Evolutionary conservation across 1,284 basidiomycete species (phyloP).

Genomic region (Ustilago tritici): DNA sequence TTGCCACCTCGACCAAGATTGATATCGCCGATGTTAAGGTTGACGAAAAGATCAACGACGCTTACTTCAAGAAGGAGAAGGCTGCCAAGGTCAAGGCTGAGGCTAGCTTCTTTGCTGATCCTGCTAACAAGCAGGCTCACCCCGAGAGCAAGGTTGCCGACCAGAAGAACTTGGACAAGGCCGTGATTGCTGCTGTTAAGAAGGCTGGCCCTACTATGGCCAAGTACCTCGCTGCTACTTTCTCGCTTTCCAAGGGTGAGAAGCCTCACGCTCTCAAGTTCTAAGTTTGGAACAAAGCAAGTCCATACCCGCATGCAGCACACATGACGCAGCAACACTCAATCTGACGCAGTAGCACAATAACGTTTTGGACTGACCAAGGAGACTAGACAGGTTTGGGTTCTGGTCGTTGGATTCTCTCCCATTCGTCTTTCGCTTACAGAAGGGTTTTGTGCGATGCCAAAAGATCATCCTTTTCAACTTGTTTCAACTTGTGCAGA

Average conservation of each 20-base stretch:
- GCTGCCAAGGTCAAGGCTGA: slow-evolving; percentile 87
- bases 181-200: slow-evolving; percentile 86
- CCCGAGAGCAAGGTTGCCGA: slow-evolving; percentile 89
- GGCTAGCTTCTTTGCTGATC: slow-evolving; percentile 95
- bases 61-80: slow-evolving; percentile 79
- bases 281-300: slow-evolving; percentile 71
- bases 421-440: not conserved
- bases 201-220: slow-evolving; percentile 85
- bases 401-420: slow-evolving; percentile 7
- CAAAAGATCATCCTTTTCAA: not conserved
- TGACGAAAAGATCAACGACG: slow-evolving; percentile 87
- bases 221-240: slow-evolving; percentile 94
- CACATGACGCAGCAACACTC: not conserved
- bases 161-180: slow-evolving; percentile 91
- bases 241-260: slow-evolving; percentile 93
- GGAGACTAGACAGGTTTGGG: slow-evolving; percentile 1
- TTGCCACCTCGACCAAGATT: slow-evolving; percentile 96
- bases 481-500: not conserved
- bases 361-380: not conserved
- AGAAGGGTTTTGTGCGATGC: too few species aligned
- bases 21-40: slow-evolving; percentile 81
- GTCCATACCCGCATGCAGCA: slow-evolving; percentile 12
- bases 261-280: slow-evolving; percentile 89
- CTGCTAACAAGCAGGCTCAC: slow-evolving; percentile 89
- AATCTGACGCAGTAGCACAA: not conserved